Conservation (phyloP, 495 filamentous ascomycete species). For the Aspergillus leporis region DNA sequence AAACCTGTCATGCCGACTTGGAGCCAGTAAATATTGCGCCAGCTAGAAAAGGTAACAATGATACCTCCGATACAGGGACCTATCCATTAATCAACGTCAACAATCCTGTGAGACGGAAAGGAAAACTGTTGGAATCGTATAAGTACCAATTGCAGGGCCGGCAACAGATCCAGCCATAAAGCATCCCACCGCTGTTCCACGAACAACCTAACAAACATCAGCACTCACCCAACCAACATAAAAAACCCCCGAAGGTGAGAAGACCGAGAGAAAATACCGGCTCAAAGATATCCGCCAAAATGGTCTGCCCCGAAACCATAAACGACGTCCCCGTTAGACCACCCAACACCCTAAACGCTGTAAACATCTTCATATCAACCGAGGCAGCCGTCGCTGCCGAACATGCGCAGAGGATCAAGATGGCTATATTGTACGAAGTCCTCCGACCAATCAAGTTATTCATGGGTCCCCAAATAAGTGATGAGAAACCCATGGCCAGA, state of each 20-base stretch:
- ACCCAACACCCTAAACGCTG: conserved; percentile 39
- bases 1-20: conserved; percentile 52
- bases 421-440: conserved; percentile 39
- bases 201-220: conserved; percentile 39
- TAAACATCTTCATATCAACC: conserved; percentile 41
- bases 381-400: conserved; percentile 36
- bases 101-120: not conserved
- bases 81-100: conserved; percentile 17
- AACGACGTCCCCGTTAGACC: conserved; percentile 48
- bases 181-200: conserved; percentile 57
- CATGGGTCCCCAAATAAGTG: conserved; percentile 55
- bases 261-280: conserved; percentile 32
- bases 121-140: not conserved
- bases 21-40: conserved; percentile 61
- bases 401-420: conserved; percentile 37
- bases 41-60: conserved; percentile 56
- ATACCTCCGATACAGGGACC: conserved; percentile 50
- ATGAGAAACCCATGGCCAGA: conserved; percentile 57
- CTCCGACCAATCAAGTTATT: conserved; percentile 36
- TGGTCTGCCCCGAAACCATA: conserved; percentile 49
- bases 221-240: not conserved
- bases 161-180: conserved; percentile 56
- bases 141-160: conserved; percentile 56
- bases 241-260: not conserved
- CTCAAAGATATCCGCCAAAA: conserved; percentile 49